These are phyloP conservation scores for Jamesozyma piceae DNA, from an alignment of 805 yeast species.

Conservation along the genomic window DNA sequence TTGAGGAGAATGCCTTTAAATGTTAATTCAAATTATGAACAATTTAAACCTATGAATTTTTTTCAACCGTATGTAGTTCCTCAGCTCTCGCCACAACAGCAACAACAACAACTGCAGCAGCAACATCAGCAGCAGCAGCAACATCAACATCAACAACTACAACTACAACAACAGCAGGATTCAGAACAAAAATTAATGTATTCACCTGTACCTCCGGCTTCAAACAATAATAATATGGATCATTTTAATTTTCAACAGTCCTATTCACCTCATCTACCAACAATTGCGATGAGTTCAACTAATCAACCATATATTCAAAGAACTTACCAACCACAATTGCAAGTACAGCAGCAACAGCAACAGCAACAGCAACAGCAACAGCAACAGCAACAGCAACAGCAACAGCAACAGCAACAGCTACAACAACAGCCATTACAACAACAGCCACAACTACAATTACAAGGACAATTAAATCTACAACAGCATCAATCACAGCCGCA, in stretches of 20 bases:
- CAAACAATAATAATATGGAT: background rate
- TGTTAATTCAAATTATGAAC: background rate
- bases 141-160: background rate
- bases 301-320: background rate
- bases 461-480: background rate
- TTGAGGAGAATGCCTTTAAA: background rate
- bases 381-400: slow-evolving; percentile 1
- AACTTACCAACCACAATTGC: background rate
- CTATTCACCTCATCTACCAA: background rate
- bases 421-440: background rate
- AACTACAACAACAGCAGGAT: background rate
- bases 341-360: background rate
- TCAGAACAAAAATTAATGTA: background rate
- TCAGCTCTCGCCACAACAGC: background rate
- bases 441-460: background rate
- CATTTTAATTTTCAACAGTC: background rate
- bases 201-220: background rate
- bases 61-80: background rate
- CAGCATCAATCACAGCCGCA: slow-evolving; percentile 10
- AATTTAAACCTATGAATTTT: background rate
- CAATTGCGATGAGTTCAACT: background rate
- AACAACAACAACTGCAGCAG: background rate
- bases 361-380: slow-evolving; percentile 2
- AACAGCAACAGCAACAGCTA: background rate
- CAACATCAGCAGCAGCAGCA: background rate